A percentile compares a stretch with the other conserved stretches of the same genome.
These are phyloP conservation scores for Exophiala calicioides DNA, from an alignment of 2,329 filamentous ascomycete species.

Conservation along the genomic window DNA sequence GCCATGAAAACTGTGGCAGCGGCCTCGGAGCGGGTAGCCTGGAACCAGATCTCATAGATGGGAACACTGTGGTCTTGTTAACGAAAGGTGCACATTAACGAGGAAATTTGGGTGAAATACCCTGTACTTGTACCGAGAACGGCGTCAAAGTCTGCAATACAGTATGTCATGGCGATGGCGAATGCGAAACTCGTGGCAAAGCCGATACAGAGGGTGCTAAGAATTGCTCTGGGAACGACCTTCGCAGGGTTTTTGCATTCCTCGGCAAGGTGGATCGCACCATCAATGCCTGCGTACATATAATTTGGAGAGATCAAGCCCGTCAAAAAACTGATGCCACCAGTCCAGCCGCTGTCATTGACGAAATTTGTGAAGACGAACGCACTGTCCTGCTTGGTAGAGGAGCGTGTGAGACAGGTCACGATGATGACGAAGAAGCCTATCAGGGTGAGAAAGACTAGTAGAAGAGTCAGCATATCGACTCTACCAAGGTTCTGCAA, in stretches of 20 bases:
- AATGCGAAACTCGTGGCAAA: conserved; percentile 34
- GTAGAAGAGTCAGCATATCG: neutral
- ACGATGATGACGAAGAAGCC: conserved; percentile 33
- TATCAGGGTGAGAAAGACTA: conserved; percentile 33
- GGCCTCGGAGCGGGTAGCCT: conserved; percentile 19
- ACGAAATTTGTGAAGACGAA: conserved; percentile 23
- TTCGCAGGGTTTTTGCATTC: conserved; percentile 37
- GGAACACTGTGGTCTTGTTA: conserved; percentile 9
- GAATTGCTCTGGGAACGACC: conserved; percentile 37
- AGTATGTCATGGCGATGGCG: conserved; percentile 19
- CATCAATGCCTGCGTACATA: conserved; percentile 41
- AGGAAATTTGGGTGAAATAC: neutral
- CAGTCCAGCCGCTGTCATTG: conserved; percentile 20
- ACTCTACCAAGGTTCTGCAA: neutral
- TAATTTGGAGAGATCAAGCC: conserved; percentile 42
- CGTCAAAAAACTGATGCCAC: conserved; percentile 39
- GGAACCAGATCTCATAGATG: conserved; percentile 22
- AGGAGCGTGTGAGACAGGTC: conserved; percentile 15
- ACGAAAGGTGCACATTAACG: neutral
- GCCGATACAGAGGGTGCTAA: conserved; percentile 37
- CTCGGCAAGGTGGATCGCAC: conserved; percentile 42
- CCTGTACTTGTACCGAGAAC: conserved; percentile 6
- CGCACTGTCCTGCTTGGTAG: neutral
- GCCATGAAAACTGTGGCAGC: conserved; percentile 22
- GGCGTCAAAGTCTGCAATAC: conserved; percentile 23